Conservation (phyloP, 31 red algal genomes). For the Asparagopsis taxiformis region DNA sequence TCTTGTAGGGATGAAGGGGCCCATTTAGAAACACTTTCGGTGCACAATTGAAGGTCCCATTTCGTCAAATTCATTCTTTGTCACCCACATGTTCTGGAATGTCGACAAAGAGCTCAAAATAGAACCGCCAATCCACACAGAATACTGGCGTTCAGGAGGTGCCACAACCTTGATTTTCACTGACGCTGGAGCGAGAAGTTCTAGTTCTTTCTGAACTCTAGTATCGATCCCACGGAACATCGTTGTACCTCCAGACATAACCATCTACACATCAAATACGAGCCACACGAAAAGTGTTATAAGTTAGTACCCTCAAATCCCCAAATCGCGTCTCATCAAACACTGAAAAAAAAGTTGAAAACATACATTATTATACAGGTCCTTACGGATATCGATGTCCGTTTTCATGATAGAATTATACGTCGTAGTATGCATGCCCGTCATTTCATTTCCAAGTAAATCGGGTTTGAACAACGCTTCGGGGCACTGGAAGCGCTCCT, state of each 20-base stretch:
- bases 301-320: too few species aligned
- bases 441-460: constrained; percentile 91
- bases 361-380: constrained; percentile 90
- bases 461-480: constrained; percentile 99
- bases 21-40: constrained; percentile 98
- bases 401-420: constrained; percentile 99
- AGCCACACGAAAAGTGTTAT: too few species aligned
- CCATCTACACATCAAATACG: constrained; percentile 19
- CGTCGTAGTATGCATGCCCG: constrained; percentile 86
- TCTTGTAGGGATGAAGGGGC: too few species aligned
- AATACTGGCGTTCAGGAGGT: constrained; percentile 74
- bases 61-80: constrained; percentile 96
- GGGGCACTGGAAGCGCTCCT: constrained; percentile 98
- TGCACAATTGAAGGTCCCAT: constrained; percentile 97
- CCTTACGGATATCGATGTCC: constrained; percentile 99
- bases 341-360: neutral
- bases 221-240: constrained; percentile 85
- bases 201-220: constrained; percentile 83
- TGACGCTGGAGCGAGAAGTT: constrained; percentile 57
- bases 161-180: constrained; percentile 86
- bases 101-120: constrained; percentile 97
- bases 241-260: constrained; percentile 52
- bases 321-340: too few species aligned
- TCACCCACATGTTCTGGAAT: constrained; percentile 99
- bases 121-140: constrained; percentile 99